Percentiles rank a stretch among this genome's conserved stretches.
phyloP scores from a whole-genome alignment of 352 stramenopile species.

The Globisporangium emineosum region DNA sequence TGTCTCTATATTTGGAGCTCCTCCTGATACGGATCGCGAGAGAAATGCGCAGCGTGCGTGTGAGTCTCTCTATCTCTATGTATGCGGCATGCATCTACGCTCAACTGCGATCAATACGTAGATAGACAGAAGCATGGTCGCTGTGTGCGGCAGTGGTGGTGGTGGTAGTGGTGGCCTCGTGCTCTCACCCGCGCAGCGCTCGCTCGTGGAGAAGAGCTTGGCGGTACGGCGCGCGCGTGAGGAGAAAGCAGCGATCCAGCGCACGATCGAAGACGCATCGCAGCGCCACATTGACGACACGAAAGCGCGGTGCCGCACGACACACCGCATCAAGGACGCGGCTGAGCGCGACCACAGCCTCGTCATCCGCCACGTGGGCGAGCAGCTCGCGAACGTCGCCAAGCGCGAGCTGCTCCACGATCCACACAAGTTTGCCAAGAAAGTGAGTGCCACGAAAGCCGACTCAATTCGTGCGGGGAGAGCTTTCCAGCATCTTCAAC shows the following conservation, averaged over 20 bases:
- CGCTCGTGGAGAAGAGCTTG: slow-evolving; percentile 48
- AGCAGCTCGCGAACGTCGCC: slow-evolving; percentile 52
- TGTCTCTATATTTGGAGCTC: background rate
- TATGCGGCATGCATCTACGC: background rate
- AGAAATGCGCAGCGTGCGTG: background rate
- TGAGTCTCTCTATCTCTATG: background rate
- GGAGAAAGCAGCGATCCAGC: slow-evolving; percentile 39
- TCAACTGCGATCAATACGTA: background rate
- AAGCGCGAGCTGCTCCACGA: slow-evolving; percentile 22
- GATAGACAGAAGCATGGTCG: slow-evolving; percentile 9
- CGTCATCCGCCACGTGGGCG: slow-evolving; percentile 61
- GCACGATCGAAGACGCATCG: slow-evolving; percentile 24
- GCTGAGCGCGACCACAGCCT: slow-evolving; percentile 31
- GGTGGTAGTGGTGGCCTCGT: slow-evolving; percentile 17
- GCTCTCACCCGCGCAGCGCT: slow-evolving; percentile 52
- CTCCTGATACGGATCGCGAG: background rate
- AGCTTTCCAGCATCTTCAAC: background rate
- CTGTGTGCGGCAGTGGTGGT: background rate
- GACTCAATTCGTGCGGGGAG: background rate
- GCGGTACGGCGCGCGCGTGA: slow-evolving; percentile 36
- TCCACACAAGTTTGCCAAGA: slow-evolving; percentile 15
- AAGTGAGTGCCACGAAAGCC: background rate
- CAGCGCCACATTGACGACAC: slow-evolving; percentile 31
- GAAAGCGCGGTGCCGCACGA: slow-evolving; percentile 27
- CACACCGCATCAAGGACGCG: slow-evolving; percentile 15